Evolutionary conservation across 192 early-diverging fungal species (phyloP).

Genomic region (Podila epicladia): DNA sequence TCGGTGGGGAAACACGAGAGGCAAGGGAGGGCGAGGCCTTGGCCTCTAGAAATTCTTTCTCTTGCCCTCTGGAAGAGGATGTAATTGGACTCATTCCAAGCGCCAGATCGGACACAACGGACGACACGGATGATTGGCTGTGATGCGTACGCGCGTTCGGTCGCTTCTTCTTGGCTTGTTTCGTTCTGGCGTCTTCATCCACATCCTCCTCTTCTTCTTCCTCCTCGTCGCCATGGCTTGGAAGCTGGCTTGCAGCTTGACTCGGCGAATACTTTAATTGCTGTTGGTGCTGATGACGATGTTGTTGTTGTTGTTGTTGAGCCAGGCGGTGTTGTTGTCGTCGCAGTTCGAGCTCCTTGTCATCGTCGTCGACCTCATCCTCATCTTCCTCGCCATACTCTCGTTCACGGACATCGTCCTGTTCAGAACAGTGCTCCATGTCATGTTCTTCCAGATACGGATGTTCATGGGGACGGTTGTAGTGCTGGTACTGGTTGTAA

Average conservation of each 20-base stretch:
- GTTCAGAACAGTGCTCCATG: constrained; percentile 50
- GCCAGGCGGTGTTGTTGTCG: too few species aligned
- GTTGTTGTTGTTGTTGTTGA: too few species aligned
- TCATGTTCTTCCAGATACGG: constrained; percentile 34
- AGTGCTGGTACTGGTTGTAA: too few species aligned
- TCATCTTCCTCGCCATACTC: constrained; percentile 38
- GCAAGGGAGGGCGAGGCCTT: background rate
- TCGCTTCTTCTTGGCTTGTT: background rate
- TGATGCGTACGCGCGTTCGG: background rate
- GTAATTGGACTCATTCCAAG: too few species aligned
- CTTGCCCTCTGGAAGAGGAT: too few species aligned
- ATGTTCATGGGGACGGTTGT: constrained; percentile 6
- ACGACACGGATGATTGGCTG: background rate
- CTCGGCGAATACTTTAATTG: too few species aligned
- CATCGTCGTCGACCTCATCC: constrained; percentile 37
- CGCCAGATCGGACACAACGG: too few species aligned
- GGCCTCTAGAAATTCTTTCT: too few species aligned
- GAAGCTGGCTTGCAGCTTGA: too few species aligned
- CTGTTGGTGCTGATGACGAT: too few species aligned
- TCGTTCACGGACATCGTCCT: constrained; percentile 43
- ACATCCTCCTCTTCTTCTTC: constrained; percentile 1
- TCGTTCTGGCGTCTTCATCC: background rate
- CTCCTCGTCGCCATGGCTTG: background rate
- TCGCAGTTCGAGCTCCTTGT: constrained; percentile 1
- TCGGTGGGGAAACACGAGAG: background rate